These are phyloP conservation scores for Hypomyces perniciosus DNA, from an alignment of 2,329 filamentous ascomycete species.

Conservation along the genomic window DNA sequence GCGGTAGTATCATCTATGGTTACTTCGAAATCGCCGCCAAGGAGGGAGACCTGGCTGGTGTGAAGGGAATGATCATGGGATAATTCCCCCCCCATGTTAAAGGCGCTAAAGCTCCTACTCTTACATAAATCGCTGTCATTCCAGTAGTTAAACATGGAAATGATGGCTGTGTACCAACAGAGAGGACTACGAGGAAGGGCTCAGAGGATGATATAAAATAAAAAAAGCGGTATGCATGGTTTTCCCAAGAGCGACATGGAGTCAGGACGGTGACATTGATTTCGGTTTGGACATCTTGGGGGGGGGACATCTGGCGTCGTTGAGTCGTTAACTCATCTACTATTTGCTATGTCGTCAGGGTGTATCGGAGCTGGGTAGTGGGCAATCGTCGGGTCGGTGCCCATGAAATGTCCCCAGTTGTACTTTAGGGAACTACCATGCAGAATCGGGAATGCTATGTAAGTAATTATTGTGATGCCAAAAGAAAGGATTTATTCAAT, in stretches of 20 bases:
- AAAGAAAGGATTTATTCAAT: too few relatives aligned
- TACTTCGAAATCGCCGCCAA: constrained; percentile 99
- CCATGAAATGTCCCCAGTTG: too few relatives aligned
- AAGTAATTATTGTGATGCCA: too few relatives aligned
- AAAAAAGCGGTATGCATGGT: constrained; percentile 9
- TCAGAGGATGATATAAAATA: constrained; percentile 10
- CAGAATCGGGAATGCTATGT: too few relatives aligned
- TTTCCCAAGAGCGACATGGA: constrained; percentile 3
- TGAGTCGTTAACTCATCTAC: neutral
- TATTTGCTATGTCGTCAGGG: too few relatives aligned
- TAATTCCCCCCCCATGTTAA: constrained; percentile 31
- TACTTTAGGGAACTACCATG: too few relatives aligned
- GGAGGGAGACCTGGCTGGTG: constrained; percentile 87
- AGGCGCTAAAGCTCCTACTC: constrained; percentile 1
- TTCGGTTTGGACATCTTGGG: constrained; percentile 1
- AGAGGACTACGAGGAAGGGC: constrained; percentile 5
- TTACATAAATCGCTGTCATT: constrained; percentile 8
- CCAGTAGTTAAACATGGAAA: neutral
- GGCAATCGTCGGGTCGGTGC: too few relatives aligned
- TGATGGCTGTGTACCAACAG: constrained; percentile 16
- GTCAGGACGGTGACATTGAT: constrained; percentile 1
- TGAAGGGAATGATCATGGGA: constrained; percentile 69
- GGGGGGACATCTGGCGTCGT: neutral
- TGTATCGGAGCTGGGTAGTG: too few relatives aligned
- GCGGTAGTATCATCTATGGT: constrained; percentile 85